Evolutionary conservation across 352 stramenopile species (phyloP).

Genomic region (Discostella stelligera): DNA sequence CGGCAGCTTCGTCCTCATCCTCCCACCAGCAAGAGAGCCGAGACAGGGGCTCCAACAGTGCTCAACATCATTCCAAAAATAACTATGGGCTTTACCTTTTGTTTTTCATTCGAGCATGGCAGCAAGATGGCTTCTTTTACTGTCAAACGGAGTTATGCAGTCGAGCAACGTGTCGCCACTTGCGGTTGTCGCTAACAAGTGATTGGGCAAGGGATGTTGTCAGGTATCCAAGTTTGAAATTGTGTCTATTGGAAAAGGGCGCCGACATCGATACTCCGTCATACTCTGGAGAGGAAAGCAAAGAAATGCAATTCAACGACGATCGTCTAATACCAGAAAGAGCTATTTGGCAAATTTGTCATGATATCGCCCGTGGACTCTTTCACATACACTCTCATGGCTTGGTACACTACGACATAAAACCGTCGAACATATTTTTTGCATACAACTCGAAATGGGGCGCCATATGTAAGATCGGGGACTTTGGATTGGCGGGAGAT

Average conservation of each 20-base stretch:
- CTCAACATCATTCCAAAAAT: slow-evolving; percentile 40
- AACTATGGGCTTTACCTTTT: slow-evolving; percentile 71
- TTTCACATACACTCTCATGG: slow-evolving; percentile 87
- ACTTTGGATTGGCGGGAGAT: slow-evolving; percentile 74
- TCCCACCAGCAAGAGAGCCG: slow-evolving; percentile 8
- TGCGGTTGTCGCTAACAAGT: slow-evolving; percentile 60
- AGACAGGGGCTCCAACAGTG: not conserved
- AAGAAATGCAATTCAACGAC: slow-evolving; percentile 17
- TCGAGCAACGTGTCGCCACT: slow-evolving; percentile 69
- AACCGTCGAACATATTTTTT: slow-evolving; percentile 94
- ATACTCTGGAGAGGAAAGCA: not conserved
- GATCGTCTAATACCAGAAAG: slow-evolving; percentile 58
- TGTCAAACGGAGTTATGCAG: slow-evolving; percentile 79
- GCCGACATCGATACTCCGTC: not conserved
- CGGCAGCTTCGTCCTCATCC: slow-evolving; percentile 14
- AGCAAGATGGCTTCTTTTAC: slow-evolving; percentile 77
- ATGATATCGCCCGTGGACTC: slow-evolving; percentile 82
- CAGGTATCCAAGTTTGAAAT: slow-evolving; percentile 62
- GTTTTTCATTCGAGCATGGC: slow-evolving; percentile 77
- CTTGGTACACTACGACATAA: slow-evolving; percentile 95
- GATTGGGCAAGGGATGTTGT: slow-evolving; percentile 54
- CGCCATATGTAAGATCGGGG: slow-evolving; percentile 79
- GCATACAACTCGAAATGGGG: slow-evolving; percentile 57
- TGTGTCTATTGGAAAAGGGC: slow-evolving; percentile 32
- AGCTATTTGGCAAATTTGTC: slow-evolving; percentile 77